Base-by-base conservation (phyloP, 2,329 filamentous ascomycete genomes). In the Scedosporium dehoogii region DNA sequence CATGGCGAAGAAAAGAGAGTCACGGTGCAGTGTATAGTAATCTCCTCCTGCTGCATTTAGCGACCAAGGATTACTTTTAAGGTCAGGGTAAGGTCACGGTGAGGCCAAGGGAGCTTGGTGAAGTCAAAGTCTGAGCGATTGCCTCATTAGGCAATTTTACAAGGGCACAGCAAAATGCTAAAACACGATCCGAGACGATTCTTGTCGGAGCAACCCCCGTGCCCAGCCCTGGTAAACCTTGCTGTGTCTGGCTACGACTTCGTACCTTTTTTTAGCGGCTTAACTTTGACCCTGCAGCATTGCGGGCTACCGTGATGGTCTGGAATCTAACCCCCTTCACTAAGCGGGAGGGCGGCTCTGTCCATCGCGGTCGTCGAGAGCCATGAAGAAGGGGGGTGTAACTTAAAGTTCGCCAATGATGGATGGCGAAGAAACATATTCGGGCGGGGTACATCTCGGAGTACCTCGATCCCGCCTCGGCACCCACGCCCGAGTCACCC, bases 141-240 rank as follows among this genome's bases (percentile, higher is more conserved):
- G n/a, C 59, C 46, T n/a, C 46, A 56, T 61, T 38, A 33, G 46
- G 59, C 18, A 56, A 42, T 63, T 58, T 68, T 64, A 69, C 66
- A 71, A 70, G 59, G 59, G 46, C 41, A 21, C 27, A n/a, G 12
- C 29, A 51, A 55, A 61, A 61, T 55, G 69, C 72, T 71, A 79
- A 80, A 80, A 81, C 78, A 74, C 74, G 65, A 77, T 69, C 70
- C 77, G 78, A 81, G 78, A 81, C 79, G 73, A 65, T 69, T 75
- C 38, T 74, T 80, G 78, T 76, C 75, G 79, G 78, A 78, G 68
- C 66, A 63, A 56, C 14, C 33, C 33, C 25, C 29, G 51, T 14
- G 46, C 51, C 59, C 46, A 57, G 51, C 25, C 25, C 42, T 27
- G 10, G 25, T 16, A 21, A 18, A 42, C 46, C 23, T 12, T 48